Evolutionary conservation across 495 filamentous ascomycete species (phyloP), one percentile per base, ranked within the genome.

Genomic region (Neurospora tetraspora): DNA sequence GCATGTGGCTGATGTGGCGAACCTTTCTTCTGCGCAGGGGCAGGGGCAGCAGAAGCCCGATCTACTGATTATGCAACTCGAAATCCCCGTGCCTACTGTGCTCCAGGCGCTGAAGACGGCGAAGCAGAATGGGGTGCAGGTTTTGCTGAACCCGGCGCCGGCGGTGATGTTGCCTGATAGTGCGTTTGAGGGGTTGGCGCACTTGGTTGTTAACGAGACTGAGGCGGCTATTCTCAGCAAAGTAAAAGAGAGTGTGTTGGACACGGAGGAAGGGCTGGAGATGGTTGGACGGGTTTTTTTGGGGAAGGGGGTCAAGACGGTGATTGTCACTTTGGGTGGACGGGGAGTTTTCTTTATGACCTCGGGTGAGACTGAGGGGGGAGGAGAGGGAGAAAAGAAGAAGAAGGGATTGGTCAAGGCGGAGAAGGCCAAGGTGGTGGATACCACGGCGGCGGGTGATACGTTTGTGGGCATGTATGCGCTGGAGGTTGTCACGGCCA

Each of bases 401-500:
- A 76, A 80, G 27, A 80, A 78, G 16, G 85, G 85, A 11, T 80
- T 86, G 68, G 76, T 92, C 5, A 69, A 79, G 2, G 90, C 89
- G 11, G 86, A 85, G 75, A 89, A 86, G 78, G 88, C 87, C 0
- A 88, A 86, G 71, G 95, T 97, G 27, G 86, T 97, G 7, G 96
- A 99, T 82, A 98, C 95, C 7, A 99, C 96, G 5, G 95, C 91
- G 1, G 96, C 95, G 18, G 96, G 96, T 0, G 96, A 99, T 80
- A 97, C 95, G 5, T 99, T 97, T 81, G 93, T 96, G 3, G 96
- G 96, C 3, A 89, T 85, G 45, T 97, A 97, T 82, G 92, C 94
- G 5, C 88, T 94, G 23, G 86, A 87, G 69, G 85, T 91, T 16
- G 86, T 85, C 1, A 86, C 85, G 73, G 87, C 43, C 0, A 69